Conservation (phyloP, 257 asterid species). For the Solanum virginianum region DNA sequence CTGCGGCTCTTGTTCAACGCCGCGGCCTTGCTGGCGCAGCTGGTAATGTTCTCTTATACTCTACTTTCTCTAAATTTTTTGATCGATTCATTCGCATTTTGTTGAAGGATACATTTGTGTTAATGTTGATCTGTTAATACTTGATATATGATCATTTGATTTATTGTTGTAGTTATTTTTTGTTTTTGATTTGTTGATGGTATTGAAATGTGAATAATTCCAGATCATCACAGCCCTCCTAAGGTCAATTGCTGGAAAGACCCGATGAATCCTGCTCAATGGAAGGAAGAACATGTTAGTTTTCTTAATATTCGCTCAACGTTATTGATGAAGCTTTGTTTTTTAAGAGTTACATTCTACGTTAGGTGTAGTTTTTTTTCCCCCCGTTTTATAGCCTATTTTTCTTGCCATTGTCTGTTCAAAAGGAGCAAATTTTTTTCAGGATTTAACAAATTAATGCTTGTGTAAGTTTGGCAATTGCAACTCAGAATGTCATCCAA, state of each 20-base stretch:
- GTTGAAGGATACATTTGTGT: background rate
- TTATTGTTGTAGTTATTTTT: background rate
- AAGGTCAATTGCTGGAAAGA: background rate
- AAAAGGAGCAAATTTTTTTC: background rate
- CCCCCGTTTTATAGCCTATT: background rate
- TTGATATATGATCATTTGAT: background rate
- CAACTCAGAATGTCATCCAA: background rate
- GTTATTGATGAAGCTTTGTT: background rate
- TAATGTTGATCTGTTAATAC: background rate
- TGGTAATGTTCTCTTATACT: background rate
- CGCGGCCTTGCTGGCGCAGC: background rate
- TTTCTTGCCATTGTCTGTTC: background rate
- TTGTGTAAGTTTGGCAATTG: background rate
- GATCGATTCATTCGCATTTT: background rate
- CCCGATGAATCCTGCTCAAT: background rate
- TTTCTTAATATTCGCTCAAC: background rate
- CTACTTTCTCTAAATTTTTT: background rate
- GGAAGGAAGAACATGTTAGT: slow-evolving; percentile 2
- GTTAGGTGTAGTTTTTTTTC: background rate
- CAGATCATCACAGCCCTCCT: background rate
- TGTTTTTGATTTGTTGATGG: background rate
- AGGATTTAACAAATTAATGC: background rate
- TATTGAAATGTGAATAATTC: background rate
- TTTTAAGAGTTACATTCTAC: background rate
- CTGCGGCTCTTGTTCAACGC: background rate